phyloP scores from a whole-genome alignment of 176 grass and related monocot species.

The Oropetium thomaeum region DNA sequence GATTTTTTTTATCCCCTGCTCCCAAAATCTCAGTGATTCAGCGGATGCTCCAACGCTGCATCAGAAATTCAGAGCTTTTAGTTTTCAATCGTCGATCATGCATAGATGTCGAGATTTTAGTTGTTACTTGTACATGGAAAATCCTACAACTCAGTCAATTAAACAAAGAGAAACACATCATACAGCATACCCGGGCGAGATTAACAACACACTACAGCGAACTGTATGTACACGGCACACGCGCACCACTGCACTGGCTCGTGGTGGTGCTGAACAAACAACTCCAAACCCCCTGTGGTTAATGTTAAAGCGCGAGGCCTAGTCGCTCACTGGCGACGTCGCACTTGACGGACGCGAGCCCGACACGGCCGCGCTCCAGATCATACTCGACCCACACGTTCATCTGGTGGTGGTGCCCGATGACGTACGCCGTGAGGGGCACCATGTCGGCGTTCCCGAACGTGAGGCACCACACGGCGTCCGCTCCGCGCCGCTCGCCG shows the following conservation, averaged over 20 bases:
- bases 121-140: constrained; percentile 17
- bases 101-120: constrained; percentile 1
- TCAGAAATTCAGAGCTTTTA: not conserved
- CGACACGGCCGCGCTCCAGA: constrained; percentile 83
- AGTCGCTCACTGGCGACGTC: constrained; percentile 85
- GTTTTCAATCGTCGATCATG: not conserved
- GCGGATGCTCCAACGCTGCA: not conserved
- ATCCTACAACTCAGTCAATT: not conserved
- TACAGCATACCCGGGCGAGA: not conserved
- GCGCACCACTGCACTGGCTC: not conserved
- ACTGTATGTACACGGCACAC: constrained; percentile 4
- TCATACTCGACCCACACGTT: constrained; percentile 99
- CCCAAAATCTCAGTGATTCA: no score
- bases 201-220: not conserved
- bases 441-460: constrained; percentile 94
- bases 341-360: constrained; percentile 77
- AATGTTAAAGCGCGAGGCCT: constrained; percentile 66
- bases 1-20: no score
- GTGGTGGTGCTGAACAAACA: not conserved
- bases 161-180: not conserved
- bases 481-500: constrained; percentile 55
- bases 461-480: constrained; percentile 87
- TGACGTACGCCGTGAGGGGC: constrained; percentile 82
- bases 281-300: constrained; percentile 24
- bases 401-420: constrained; percentile 98